Base-by-base conservation (phyloP, 345 rosid species). In the Eucalyptus sp. region DNA sequence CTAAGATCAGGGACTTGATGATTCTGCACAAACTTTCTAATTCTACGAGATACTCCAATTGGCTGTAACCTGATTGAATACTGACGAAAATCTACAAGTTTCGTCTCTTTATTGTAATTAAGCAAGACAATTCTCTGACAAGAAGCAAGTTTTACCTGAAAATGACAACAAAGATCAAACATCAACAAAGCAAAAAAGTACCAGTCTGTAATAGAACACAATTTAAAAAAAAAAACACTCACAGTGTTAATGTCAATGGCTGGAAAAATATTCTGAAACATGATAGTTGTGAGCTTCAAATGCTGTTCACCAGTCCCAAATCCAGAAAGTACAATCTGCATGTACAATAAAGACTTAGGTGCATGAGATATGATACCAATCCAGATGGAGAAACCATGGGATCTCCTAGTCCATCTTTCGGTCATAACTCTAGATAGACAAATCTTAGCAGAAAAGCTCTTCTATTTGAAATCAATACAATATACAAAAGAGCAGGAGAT, bases 181-280 rank as follows among this genome's bases (percentile, higher is more conserved):
- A 88, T 88, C 84, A 91, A 90, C 68, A 89, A 22, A 43, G 84
- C 48, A 64, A 13, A 62, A 44, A 60, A 91, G 15, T 41, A 44
- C 58, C 15, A 83, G 50, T 62, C 64, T 43, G 14, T 27, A 58
- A 52, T 18, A 37, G 8, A 51, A 17, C 11, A 27, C 27, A 44
- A 84, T 41, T 7, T 7, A 41, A 5, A 17, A 79, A 86, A 54
- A 37, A 22, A 87, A 33, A 48, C 6, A 91, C 99, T 94, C 92
- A 98, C 99, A 27, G 99, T 97, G 92, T 98, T 98, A 66, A 96
- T 89, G 92, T 97, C 99, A 85, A 98, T 97, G 83, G 98, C 92
- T 22, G 99, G 99, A 91, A 98, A 97, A 86, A 98, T 98, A 89
- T 98, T 98, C 95, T 98, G 99, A 92, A 97, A 97, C 99, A 96